A percentile compares a stretch with the other conserved stretches of the same genome.
Evolutionary conservation across 2,329 filamentous ascomycete species (phyloP).

Genomic region (Xylariaceae sp.): DNA sequence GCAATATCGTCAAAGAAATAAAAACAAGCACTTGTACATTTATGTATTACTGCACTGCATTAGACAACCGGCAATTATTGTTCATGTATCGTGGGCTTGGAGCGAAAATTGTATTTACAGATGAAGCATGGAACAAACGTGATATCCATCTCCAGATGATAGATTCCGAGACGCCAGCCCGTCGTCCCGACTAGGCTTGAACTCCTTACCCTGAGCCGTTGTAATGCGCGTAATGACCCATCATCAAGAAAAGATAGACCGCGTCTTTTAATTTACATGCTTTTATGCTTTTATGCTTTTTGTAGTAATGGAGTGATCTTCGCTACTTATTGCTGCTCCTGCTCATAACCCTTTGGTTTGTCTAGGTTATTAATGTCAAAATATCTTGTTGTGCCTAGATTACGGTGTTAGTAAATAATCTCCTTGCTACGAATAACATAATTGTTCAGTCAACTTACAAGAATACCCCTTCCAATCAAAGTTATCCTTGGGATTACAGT

Average conservation of each 20-base stretch:
- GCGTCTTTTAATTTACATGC: slow-evolving; percentile 28
- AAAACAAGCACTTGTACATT: slow-evolving; percentile 27
- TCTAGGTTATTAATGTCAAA: slow-evolving; percentile 81
- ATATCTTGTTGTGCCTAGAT: slow-evolving; percentile 78
- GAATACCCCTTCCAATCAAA: slow-evolving; percentile 99
- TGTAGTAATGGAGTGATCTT: slow-evolving; percentile 17
- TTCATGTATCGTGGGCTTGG: slow-evolving; percentile 15
- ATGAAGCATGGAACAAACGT: slow-evolving; percentile 32
- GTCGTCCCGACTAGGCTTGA: slow-evolving; percentile 28
- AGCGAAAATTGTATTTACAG: slow-evolving; percentile 31
- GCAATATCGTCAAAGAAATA: not conserved
- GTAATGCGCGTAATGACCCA: slow-evolving; percentile 27
- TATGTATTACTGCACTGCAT: slow-evolving; percentile 21
- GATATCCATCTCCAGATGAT: slow-evolving; percentile 30
- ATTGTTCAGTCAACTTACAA: slow-evolving; percentile 64
- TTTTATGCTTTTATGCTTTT: too few species aligned
- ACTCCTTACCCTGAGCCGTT: slow-evolving; percentile 20
- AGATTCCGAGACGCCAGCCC: slow-evolving; percentile 37
- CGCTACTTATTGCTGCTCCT: slow-evolving; percentile 53
- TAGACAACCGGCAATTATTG: slow-evolving; percentile 22
- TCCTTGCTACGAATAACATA: not conserved
- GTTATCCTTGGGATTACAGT: slow-evolving; percentile 94
- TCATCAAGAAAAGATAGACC: slow-evolving; percentile 31
- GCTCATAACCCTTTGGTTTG: slow-evolving; percentile 86
- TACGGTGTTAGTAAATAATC: slow-evolving; percentile 5